phyloP scores from a whole-genome alignment of 768 basidiomycete genomes.

The Hygrocybe coccinea region DNA sequence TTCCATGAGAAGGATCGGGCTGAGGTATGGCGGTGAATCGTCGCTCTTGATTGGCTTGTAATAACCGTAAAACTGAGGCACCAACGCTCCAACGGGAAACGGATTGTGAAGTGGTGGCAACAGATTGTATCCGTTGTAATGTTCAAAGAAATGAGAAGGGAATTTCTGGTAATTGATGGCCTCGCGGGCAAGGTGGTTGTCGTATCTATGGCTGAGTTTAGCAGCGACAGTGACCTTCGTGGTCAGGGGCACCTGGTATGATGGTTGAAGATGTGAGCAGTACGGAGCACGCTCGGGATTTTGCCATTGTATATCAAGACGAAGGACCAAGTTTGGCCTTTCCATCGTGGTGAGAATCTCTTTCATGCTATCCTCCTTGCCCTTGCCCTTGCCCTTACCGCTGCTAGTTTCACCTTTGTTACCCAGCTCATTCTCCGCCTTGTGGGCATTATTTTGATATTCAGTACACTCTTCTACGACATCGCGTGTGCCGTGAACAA shows the following conservation, averaged over 20 bases:
- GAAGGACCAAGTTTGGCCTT: constrained; percentile 24
- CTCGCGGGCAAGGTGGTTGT: constrained; percentile 32
- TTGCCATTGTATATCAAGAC: constrained; percentile 29
- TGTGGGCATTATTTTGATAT: too few species aligned
- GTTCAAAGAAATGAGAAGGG: constrained; percentile 42
- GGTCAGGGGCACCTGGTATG: constrained; percentile 26
- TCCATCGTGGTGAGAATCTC: neutral
- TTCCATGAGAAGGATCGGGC: constrained; percentile 43
- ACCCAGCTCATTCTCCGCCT: too few species aligned
- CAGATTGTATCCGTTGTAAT: constrained; percentile 48
- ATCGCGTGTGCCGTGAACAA: too few species aligned
- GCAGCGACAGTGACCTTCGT: constrained; percentile 32
- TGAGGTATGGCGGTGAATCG: constrained; percentile 16
- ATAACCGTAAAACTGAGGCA: constrained; percentile 64
- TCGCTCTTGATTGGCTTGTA: constrained; percentile 32
- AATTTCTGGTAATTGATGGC: constrained; percentile 43
- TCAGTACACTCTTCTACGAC: too few species aligned
- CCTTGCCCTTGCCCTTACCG: too few species aligned
- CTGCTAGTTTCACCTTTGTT: too few species aligned
- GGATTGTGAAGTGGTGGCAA: constrained; percentile 39
- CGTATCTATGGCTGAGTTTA: constrained; percentile 28
- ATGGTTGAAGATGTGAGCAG: constrained; percentile 26
- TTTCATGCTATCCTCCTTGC: neutral
- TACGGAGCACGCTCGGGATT: constrained; percentile 25
- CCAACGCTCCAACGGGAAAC: constrained; percentile 45